Evolutionary conservation across 1,139 yeast species (phyloP).

Genomic region (Taphrina sp.): DNA sequence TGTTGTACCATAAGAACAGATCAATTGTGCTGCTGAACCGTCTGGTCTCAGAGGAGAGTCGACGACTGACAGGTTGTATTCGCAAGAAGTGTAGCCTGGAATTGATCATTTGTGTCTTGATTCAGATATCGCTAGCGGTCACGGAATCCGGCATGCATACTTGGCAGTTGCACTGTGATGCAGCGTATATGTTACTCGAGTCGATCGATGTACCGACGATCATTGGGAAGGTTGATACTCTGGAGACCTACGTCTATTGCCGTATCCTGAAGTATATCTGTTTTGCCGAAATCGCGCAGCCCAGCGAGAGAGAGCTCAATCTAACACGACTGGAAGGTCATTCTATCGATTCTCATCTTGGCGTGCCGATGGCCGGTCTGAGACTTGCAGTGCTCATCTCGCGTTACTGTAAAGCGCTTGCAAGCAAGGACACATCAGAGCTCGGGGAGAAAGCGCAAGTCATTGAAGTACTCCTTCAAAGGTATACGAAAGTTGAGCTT

Average conservation of each 20-base stretch:
- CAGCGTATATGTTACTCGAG: slow-evolving; percentile 15
- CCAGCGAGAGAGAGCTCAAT: slow-evolving; percentile 9
- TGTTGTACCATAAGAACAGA: slow-evolving; percentile 10
- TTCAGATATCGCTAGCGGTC: slow-evolving; percentile 19
- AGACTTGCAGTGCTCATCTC: slow-evolving; percentile 16
- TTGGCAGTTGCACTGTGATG: slow-evolving; percentile 28
- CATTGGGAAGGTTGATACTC: neutral
- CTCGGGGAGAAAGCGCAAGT: neutral
- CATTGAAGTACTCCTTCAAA: slow-evolving; percentile 4
- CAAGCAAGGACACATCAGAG: too few relatives aligned
- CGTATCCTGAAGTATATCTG: slow-evolving; percentile 25
- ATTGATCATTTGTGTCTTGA: slow-evolving; percentile 11
- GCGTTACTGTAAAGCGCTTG: neutral
- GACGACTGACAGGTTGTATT: neutral
- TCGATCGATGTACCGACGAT: neutral
- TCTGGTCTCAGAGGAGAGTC: neutral
- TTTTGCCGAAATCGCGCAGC: slow-evolving; percentile 24
- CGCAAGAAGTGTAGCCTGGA: too few relatives aligned
- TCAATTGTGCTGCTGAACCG: slow-evolving; percentile 18
- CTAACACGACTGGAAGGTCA: slow-evolving; percentile 4
- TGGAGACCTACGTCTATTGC: slow-evolving; percentile 12
- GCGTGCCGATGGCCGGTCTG: slow-evolving; percentile 23
- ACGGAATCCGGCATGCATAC: slow-evolving; percentile 20
- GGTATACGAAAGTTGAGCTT: neutral
- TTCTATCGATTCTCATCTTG: slow-evolving; percentile 4